Conservation (phyloP, 805 yeast species). For the Ogataea paraovalis region DNA sequence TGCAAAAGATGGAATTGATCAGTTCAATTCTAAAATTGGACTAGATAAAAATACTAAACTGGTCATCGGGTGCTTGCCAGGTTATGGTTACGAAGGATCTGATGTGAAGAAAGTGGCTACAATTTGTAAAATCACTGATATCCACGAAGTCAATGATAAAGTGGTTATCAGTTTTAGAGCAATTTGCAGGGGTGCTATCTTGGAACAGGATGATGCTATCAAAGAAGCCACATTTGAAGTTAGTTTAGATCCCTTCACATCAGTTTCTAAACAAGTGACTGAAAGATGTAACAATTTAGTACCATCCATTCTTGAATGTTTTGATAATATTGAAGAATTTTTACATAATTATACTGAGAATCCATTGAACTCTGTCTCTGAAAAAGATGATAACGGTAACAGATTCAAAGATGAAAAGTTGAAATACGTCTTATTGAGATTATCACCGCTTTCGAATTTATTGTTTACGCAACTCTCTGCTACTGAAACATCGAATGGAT, state of each 20-base stretch:
- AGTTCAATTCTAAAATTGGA: slow-evolving; percentile 2
- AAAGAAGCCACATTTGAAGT: slow-evolving; percentile 8
- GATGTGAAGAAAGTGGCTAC: slow-evolving; percentile 30
- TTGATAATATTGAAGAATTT: slow-evolving; percentile 28
- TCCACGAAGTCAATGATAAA: slow-evolving; percentile 40
- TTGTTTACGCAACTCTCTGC: slow-evolving; percentile 47
- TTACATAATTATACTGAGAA: slow-evolving; percentile 36
- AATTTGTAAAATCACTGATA: slow-evolving; percentile 43
- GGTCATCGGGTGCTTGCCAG: slow-evolving; percentile 28
- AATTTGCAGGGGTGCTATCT: slow-evolving; percentile 38
- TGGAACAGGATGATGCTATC: background rate
- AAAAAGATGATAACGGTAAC: slow-evolving; percentile 1
- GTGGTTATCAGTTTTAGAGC: slow-evolving; percentile 49
- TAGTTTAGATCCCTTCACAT: slow-evolving; percentile 1
- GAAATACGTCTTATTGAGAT: slow-evolving; percentile 35
- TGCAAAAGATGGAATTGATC: slow-evolving; percentile 6
- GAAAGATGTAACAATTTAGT: slow-evolving; percentile 2
- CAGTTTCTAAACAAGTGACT: background rate
- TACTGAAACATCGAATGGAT: slow-evolving; percentile 30
- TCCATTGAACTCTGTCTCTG: slow-evolving; percentile 1
- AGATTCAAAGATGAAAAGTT: slow-evolving; percentile 9
- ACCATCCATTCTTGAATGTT: slow-evolving; percentile 5
- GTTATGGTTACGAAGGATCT: slow-evolving; percentile 5
- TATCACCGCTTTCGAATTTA: slow-evolving; percentile 59
- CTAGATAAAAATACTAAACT: slow-evolving; percentile 6